A percentile compares a stretch with the other conserved stretches of the same genome.
phyloP scores from a whole-genome alignment of 768 basidiomycete genomes.

The Phanerochaete sordida region DNA sequence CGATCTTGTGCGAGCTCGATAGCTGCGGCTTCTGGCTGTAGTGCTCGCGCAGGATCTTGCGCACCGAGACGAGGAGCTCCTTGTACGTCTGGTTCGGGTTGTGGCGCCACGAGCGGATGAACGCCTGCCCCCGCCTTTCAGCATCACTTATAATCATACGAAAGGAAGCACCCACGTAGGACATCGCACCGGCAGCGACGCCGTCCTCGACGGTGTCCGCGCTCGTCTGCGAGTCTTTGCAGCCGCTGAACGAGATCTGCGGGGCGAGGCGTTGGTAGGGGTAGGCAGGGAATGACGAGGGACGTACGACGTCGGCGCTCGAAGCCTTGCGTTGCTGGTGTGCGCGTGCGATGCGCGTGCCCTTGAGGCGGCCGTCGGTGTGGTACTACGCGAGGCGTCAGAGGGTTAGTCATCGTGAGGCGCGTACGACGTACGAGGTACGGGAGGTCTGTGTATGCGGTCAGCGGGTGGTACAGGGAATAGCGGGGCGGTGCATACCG shows the following conservation, averaged over 20 bases:
- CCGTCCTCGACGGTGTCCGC: constrained; percentile 71
- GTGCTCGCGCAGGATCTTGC: constrained; percentile 51
- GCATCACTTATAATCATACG: background rate
- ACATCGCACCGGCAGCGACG: constrained; percentile 75
- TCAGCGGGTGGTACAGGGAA: background rate
- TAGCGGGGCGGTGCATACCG: constrained; percentile 38
- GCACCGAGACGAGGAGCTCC: constrained; percentile 50
- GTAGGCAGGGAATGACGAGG: background rate
- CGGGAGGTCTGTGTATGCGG: constrained; percentile 49
- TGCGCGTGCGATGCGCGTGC: constrained; percentile 14
- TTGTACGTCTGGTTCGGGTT: constrained; percentile 60
- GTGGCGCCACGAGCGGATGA: constrained; percentile 54
- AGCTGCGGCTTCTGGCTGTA: constrained; percentile 73
- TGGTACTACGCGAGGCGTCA: constrained; percentile 21
- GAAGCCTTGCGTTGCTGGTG: constrained; percentile 48
- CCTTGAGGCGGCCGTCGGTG: constrained; percentile 26
- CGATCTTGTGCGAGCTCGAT: constrained; percentile 70
- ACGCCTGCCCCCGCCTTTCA: constrained; percentile 36
- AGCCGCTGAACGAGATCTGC: constrained; percentile 84
- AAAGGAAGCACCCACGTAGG: constrained; percentile 52
- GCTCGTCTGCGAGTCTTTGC: constrained; percentile 80
- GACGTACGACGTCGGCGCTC: constrained; percentile 79
- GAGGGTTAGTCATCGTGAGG: background rate
- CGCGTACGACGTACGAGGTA: constrained; percentile 45
- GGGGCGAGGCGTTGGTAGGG: background rate